These are phyloP conservation scores for Blastobotrys indianensis DNA, from an alignment of 1,139 yeast species.

Conservation along the genomic window DNA sequence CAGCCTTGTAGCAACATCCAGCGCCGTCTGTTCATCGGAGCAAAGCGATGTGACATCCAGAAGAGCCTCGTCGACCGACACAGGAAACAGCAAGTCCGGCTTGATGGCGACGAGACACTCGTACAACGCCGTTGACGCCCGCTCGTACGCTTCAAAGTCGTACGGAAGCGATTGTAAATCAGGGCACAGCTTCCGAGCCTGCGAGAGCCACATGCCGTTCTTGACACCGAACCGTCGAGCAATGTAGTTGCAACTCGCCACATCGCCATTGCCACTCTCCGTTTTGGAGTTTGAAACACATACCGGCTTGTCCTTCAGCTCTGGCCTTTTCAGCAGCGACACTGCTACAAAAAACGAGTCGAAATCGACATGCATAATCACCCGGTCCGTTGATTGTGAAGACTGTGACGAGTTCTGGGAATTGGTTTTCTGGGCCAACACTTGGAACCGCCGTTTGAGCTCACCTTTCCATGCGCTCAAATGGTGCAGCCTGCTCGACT, in stretches of 20 bases:
- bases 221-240: constrained; percentile 69
- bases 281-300: constrained; percentile 76
- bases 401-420: constrained; percentile 3
- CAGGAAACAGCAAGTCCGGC: constrained; percentile 67
- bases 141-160: constrained; percentile 69
- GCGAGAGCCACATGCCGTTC: constrained; percentile 85
- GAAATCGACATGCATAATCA: constrained; percentile 78
- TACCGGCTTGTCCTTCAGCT: constrained; percentile 51
- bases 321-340: constrained; percentile 55
- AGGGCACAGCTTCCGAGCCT: constrained; percentile 63
- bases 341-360: constrained; percentile 93
- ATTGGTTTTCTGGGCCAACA: constrained; percentile 33
- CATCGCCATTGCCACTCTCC: constrained; percentile 48
- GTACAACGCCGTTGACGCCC: constrained; percentile 51
- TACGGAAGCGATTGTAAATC: constrained; percentile 56
- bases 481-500: constrained; percentile 81
- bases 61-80: constrained; percentile 86
- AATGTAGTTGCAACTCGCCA: constrained; percentile 89
- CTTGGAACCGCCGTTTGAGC: constrained; percentile 54
- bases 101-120: constrained; percentile 36
- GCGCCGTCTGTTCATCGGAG: constrained; percentile 3
- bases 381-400: constrained; percentile 11
- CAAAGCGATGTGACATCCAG: constrained; percentile 52
- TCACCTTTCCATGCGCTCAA: constrained; percentile 83
- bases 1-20: constrained; percentile 36